These are phyloP conservation scores for Clathrospora elynae DNA, from an alignment of 2,329 filamentous ascomycete species.

Conservation along the genomic window DNA sequence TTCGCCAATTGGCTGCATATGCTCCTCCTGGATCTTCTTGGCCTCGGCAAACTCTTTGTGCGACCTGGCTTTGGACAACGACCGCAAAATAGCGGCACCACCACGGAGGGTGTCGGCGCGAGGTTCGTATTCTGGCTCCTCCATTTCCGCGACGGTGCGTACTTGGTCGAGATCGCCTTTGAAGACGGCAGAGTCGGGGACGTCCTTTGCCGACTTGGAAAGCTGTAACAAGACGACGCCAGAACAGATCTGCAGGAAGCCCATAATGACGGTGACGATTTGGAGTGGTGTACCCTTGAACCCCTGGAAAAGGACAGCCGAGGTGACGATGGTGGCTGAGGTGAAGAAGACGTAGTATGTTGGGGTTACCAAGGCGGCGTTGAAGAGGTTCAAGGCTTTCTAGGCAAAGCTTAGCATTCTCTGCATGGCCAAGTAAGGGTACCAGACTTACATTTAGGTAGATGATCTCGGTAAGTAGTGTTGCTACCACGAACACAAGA, in stretches of 20 bases:
- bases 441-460: conserved; percentile 81
- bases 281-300: conserved; percentile 84
- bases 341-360: conserved; percentile 99
- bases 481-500: conserved; percentile 86
- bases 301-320: conserved; percentile 86
- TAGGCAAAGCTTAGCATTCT: conserved; percentile 48
- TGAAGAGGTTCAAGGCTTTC: conserved; percentile 98
- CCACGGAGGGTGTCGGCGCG: conserved; percentile 96
- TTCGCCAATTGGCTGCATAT: conserved; percentile 77
- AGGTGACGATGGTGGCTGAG: conserved; percentile 91
- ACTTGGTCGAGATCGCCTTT: conserved; percentile 92
- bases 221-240: conserved; percentile 91
- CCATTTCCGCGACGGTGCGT: conserved; percentile 90
- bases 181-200: conserved; percentile 91
- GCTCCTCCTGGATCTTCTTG: conserved; percentile 78
- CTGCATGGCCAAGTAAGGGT: conserved; percentile 1
- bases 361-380: conserved; percentile 93
- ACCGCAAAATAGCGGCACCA: conserved; percentile 82
- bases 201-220: conserved; percentile 98
- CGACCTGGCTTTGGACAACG: conserved; percentile 75
- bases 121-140: conserved; percentile 94
- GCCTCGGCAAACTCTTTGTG: conserved; percentile 82
- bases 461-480: conserved; percentile 89
- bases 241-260: conserved; percentile 90
- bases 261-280: conserved; percentile 88